Base-by-base conservation (phyloP, 352 stramenopile species). In the Saprolegnia diclina region DNA sequence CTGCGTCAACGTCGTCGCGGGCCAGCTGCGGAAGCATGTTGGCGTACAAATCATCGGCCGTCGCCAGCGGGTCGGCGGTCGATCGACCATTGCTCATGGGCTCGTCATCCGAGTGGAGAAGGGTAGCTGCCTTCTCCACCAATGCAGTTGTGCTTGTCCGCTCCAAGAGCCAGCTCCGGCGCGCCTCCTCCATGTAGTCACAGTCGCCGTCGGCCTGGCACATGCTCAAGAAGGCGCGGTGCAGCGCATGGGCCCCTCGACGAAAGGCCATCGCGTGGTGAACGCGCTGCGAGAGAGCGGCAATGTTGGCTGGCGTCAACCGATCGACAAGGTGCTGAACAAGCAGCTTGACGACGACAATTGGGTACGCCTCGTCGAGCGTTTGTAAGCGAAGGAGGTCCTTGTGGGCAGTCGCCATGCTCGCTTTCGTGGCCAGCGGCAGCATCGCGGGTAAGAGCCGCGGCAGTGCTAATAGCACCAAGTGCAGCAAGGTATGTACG, bases 191-290 rank as follows among this genome's bases (percentile, higher is more conserved):
- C 53, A 89, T 61, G 53, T 90, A 92, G 53, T 92, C 83, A 9
- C 69, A 59, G 14, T 87, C 57, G 0, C 16, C 54, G 40, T 92
- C 82, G 56, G 86, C 77, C 44, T 78, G 78, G 53, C 89, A 81
- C 73, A 89, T 77, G 6, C 75, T 78, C 14, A 72, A 72, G 29
- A 92, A 89, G 54, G 86, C 78, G 1, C 83, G 71, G 13, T 87
- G 65, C 24, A 90, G 89, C 1, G 75, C 71, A 5, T 75, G 53
- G 55, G 73, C 70, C 0, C 77, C 81, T 22, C 75, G 56, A 19
- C 73, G 76, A 44, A 89, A 82, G 0, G 78, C 76, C 4, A 78
- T 38, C 78, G 82, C 54, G 80, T 82, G 29, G 52, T 54, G 13
- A 32, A 64, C 4, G 57, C 70, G 13, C 45, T 61, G 62, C 26